These are phyloP conservation scores for Oxyria digyna DNA, from an alignment of 148 eudicot genomes.

Conservation along the genomic window DNA sequence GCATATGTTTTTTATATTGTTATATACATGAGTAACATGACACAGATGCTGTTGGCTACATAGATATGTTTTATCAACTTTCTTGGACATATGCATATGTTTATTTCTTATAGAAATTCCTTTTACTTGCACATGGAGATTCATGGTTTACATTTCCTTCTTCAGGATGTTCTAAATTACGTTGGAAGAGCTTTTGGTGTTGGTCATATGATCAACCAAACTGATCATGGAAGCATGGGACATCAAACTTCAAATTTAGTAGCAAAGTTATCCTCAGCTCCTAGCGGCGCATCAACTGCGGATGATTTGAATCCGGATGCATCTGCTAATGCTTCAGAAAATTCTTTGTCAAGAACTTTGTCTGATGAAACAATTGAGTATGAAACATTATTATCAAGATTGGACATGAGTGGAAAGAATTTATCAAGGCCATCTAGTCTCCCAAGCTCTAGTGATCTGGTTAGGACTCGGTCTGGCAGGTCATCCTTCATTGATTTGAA, in stretches of 20 bases:
- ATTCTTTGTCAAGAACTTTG: slow-evolving; percentile 58
- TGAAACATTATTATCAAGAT: slow-evolving; percentile 56
- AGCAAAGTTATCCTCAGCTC: slow-evolving; percentile 47
- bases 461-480: slow-evolving; percentile 36
- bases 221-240: slow-evolving; percentile 46
- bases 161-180: slow-evolving; percentile 71
- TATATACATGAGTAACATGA: background rate
- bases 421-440: slow-evolving; percentile 38
- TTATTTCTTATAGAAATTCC: background rate
- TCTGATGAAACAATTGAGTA: slow-evolving; percentile 86
- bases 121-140: background rate
- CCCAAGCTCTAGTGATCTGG: slow-evolving; percentile 36
- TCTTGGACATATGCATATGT: background rate
- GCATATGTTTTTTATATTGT: background rate
- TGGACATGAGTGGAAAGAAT: slow-evolving; percentile 54
- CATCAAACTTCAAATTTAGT: slow-evolving; percentile 35
- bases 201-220: slow-evolving; percentile 39
- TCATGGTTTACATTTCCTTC: slow-evolving; percentile 2
- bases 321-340: slow-evolving; percentile 34
- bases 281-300: slow-evolving; percentile 31
- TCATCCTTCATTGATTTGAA: slow-evolving; percentile 55
- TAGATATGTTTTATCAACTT: background rate
- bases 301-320: slow-evolving; percentile 51
- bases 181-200: slow-evolving; percentile 60
- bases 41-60: background rate